Percentiles rank a stretch among this genome's conserved stretches.
phyloP scores from a whole-genome alignment of 2,329 filamentous ascomycete genomes.

The Monilinia laxa region DNA sequence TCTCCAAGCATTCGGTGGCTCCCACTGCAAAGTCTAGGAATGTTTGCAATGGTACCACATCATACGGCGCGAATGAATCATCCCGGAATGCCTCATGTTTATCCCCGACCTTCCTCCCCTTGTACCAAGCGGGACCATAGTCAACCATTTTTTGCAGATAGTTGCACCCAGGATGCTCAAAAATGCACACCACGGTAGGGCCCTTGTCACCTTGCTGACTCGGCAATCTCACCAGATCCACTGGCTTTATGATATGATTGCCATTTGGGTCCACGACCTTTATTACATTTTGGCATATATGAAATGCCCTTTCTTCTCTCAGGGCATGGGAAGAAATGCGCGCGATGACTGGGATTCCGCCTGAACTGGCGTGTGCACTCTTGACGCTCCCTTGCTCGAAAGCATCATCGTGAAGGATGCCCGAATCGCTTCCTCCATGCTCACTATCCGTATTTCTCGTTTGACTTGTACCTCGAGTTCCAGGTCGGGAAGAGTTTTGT shows the following conservation, averaged over 20 bases:
- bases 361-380: constrained; percentile 1
- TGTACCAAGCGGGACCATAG: constrained; percentile 74
- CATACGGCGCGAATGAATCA: constrained; percentile 47
- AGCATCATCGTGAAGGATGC: constrained; percentile 20
- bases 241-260: constrained; percentile 73
- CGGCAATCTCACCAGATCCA: constrained; percentile 74
- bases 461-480: constrained; percentile 21
- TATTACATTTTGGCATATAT: constrained; percentile 73
- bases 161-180: constrained; percentile 74
- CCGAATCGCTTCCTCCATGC: constrained; percentile 33
- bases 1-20: constrained; percentile 79
- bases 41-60: constrained; percentile 66
- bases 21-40: constrained; percentile 93
- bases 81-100: constrained; percentile 39
- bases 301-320: constrained; percentile 82
- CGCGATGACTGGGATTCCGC: constrained; percentile 60
- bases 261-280: constrained; percentile 69
- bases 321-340: constrained; percentile 79
- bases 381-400: constrained; percentile 34
- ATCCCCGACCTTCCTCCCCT: constrained; percentile 53
- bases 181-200: constrained; percentile 75
- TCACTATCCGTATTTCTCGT: constrained; percentile 14
- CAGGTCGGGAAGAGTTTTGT: constrained; percentile 24
- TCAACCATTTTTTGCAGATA: constrained; percentile 69
- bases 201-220: constrained; percentile 67